Conservation (phyloP, 1,284 basidiomycete genomes). For the Paramarasmius palmivorus region DNA sequence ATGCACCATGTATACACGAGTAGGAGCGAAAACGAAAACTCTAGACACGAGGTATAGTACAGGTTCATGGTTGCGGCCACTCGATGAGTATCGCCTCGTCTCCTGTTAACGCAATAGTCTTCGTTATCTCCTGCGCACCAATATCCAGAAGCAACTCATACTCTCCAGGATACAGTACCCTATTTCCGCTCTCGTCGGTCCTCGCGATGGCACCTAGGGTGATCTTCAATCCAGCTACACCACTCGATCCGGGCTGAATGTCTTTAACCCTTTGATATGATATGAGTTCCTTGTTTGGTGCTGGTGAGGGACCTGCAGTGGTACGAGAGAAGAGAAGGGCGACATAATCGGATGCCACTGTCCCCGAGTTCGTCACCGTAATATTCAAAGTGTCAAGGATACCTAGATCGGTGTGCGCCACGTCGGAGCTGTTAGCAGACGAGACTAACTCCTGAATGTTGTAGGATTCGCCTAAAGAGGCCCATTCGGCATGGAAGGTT, state of each 20-base stretch:
- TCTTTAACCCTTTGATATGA: conserved; percentile 46
- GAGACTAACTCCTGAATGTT: conserved; percentile 40
- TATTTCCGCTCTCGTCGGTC: conserved; percentile 45
- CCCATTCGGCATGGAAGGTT: conserved; percentile 43
- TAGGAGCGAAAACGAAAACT: too few species aligned
- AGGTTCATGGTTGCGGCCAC: conserved; percentile 36
- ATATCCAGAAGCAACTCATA: conserved; percentile 47
- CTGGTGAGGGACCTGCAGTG: conserved; percentile 47
- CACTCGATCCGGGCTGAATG: conserved; percentile 35
- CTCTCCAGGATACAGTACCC: conserved; percentile 47
- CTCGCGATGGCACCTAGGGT: conserved; percentile 52
- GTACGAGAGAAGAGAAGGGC: conserved; percentile 53
- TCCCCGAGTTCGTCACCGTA: conserved; percentile 48
- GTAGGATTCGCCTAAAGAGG: conserved; percentile 28
- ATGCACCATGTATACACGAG: too few species aligned
- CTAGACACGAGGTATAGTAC: too few species aligned
- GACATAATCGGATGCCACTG: conserved; percentile 53
- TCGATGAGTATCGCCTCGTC: conserved; percentile 36
- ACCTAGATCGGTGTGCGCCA: conserved; percentile 41
- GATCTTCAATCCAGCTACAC: conserved; percentile 41
- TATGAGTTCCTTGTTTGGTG: conserved; percentile 52
- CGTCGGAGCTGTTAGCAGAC: conserved; percentile 17
- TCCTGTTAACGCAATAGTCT: conserved; percentile 38
- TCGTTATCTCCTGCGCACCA: conserved; percentile 25
- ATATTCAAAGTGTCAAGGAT: conserved; percentile 49